Conservation (phyloP, 768 basidiomycete genomes). For the Kondoa subrosea region DNA sequence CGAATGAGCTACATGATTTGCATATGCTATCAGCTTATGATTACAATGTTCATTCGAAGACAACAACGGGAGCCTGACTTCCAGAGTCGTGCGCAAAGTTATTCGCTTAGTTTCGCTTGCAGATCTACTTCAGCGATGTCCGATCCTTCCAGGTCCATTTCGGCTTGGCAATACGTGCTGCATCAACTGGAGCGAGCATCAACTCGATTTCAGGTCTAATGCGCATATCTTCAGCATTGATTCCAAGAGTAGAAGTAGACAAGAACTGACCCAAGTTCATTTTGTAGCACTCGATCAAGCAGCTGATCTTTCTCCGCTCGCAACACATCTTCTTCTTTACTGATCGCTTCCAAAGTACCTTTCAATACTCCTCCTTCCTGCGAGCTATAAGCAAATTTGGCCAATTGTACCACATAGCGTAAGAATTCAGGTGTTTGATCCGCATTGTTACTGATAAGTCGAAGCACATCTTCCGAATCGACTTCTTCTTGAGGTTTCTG, state of each 20-base stretch:
- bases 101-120: too few relatives aligned
- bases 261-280: background rate
- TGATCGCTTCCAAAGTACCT: constrained; percentile 60
- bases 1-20: too few relatives aligned
- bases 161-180: background rate
- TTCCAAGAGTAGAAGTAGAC: background rate
- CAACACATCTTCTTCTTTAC: constrained; percentile 88
- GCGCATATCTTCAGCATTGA: background rate
- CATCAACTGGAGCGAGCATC: background rate
- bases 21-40: too few relatives aligned
- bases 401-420: constrained; percentile 59
- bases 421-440: constrained; percentile 28
- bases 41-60: too few relatives aligned
- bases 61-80: too few relatives aligned
- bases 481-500: background rate
- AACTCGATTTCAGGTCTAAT: background rate
- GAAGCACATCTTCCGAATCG: constrained; percentile 18
- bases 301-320: constrained; percentile 41
- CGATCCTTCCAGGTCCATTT: background rate
- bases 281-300: background rate
- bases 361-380: constrained; percentile 51
- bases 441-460: constrained; percentile 15
- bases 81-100: too few relatives aligned
- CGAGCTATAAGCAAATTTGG: constrained; percentile 53
- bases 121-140: background rate